Conservation (phyloP, 441 rosid species). For the Manihot esculenta region DNA sequence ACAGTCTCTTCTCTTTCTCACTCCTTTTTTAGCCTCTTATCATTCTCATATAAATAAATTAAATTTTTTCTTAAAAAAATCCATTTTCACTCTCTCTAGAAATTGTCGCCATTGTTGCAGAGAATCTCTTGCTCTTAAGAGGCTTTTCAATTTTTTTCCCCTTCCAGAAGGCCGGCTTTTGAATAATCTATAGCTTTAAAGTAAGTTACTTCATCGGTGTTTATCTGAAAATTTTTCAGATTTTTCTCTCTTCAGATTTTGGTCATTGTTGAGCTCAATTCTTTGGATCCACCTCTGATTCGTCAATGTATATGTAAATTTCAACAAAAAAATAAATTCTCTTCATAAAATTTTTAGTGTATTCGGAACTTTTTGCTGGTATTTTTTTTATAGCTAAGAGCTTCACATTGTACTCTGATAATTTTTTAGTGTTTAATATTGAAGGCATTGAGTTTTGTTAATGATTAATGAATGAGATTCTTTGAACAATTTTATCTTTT, state of each 20-base stretch:
- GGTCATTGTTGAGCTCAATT: neutral
- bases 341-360: neutral
- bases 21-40: neutral
- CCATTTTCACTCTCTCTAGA: neutral
- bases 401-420: conserved; percentile 2
- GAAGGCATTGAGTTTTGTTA: neutral
- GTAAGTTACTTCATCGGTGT: neutral
- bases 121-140: neutral
- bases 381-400: neutral
- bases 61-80: neutral
- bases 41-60: neutral
- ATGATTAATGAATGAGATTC: neutral
- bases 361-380: neutral
- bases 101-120: conserved; percentile 14
- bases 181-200: neutral
- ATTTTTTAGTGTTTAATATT: neutral
- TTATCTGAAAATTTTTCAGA: neutral
- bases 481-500: neutral
- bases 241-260: neutral
- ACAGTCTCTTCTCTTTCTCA: neutral
- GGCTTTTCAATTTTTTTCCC: neutral
- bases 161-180: conserved; percentile 8
- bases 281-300: conserved; percentile 18
- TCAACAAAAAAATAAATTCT: neutral
- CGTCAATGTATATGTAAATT: neutral